A percentile compares a stretch with the other conserved stretches of the same genome.
These are phyloP conservation scores for Bipolaris victoriae DNA, from an alignment of 2,329 filamentous ascomycete species.

Conservation along the genomic window DNA sequence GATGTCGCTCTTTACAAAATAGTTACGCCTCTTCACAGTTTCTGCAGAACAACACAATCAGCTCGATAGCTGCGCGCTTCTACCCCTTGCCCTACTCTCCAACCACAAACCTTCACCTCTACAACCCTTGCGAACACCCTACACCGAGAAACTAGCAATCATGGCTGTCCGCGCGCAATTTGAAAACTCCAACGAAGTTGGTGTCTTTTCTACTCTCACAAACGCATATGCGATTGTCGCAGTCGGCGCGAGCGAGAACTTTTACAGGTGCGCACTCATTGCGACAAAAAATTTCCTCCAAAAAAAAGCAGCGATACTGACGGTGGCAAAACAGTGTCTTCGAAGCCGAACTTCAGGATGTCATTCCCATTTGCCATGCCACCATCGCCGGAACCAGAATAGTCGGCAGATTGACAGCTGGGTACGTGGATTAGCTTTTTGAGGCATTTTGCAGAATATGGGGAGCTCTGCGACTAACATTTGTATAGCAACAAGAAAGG, in stretches of 20 bases:
- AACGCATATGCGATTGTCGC: conserved; percentile 97
- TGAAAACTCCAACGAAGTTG: conserved; percentile 93
- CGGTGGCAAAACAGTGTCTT: conserved; percentile 70
- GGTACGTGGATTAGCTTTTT: conserved; percentile 58
- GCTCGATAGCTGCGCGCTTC: conserved; percentile 7
- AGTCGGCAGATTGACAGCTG: conserved; percentile 91
- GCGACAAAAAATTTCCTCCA: not conserved
- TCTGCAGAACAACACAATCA: conserved; percentile 26
- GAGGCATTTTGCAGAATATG: not conserved
- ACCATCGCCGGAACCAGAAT: conserved; percentile 97
- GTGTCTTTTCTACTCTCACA: conserved; percentile 94
- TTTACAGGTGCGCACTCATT: conserved; percentile 73
- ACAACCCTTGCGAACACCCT: conserved; percentile 3
- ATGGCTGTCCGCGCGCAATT: conserved; percentile 69
- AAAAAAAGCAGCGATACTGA: conserved; percentile 23
- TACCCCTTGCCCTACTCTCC: not conserved
- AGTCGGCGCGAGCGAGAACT: conserved; percentile 95
- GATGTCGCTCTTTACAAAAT: conserved; percentile 36
- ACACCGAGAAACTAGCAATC: conserved; percentile 28
- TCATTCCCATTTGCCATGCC: conserved; percentile 94
- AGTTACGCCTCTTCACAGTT: conserved; percentile 32
- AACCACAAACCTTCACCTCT: not conserved
- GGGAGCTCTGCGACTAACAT: conserved; percentile 5
- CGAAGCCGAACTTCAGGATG: conserved; percentile 95
- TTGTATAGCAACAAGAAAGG: conserved; percentile 83